Evolutionary conservation across 441 rosid species (phyloP).

Genomic region (Pelargonium exstipulatum): DNA sequence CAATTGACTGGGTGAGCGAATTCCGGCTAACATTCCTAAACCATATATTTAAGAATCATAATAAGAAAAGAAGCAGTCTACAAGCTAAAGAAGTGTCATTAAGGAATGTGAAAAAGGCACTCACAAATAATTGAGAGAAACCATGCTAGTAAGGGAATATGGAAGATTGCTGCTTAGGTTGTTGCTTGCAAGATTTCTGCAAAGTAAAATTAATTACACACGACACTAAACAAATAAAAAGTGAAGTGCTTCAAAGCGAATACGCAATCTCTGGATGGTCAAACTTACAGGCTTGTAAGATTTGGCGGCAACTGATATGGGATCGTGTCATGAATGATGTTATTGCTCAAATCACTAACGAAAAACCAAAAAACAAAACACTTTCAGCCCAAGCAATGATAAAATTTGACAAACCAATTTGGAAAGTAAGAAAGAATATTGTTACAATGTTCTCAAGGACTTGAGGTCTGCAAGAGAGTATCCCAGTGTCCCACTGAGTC

Average conservation of each 20-base stretch:
- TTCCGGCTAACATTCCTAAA: conserved; percentile 84
- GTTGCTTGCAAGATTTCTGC: conserved; percentile 85
- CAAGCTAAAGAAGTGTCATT: not conserved
- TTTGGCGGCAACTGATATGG: conserved; percentile 94
- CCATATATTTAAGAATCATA: conserved; percentile 18
- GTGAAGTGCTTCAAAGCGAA: conserved; percentile 7
- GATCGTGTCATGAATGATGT: conserved; percentile 66
- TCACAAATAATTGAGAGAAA: conserved; percentile 67
- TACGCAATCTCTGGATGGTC: not conserved
- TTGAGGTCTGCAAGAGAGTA: conserved; percentile 64
- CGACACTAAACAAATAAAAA: conserved; percentile 6
- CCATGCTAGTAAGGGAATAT: conserved; percentile 69
- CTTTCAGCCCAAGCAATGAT: conserved; percentile 10
- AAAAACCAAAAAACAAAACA: conserved; percentile 16
- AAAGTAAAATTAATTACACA: conserved; percentile 16
- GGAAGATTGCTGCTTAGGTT: conserved; percentile 85
- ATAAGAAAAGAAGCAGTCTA: conserved; percentile 14
- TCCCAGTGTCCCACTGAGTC: conserved; percentile 82
- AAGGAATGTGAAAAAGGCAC: conserved; percentile 20
- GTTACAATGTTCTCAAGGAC: conserved; percentile 74
- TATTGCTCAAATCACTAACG: conserved; percentile 76
- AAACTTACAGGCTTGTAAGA: conserved; percentile 81
- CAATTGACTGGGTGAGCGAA: conserved; percentile 60
- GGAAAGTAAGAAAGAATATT: conserved; percentile 1
- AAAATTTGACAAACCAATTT: conserved; percentile 9